Evolutionary conservation across 345 rosid genomes (phyloP).

Genomic region (Eucalyptus pauciflora): DNA sequence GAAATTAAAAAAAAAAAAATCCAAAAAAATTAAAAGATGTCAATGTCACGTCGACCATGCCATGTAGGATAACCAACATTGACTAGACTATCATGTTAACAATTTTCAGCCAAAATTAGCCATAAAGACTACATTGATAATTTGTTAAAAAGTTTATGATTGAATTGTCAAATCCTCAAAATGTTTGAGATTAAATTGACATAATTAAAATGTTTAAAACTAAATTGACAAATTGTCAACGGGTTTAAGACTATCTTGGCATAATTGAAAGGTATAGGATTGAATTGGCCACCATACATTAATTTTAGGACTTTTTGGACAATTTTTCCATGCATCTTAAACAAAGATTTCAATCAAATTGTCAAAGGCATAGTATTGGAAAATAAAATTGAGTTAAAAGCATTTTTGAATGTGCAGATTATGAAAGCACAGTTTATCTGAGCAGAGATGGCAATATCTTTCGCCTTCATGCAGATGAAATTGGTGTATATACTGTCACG

Average conservation of each 20-base stretch:
- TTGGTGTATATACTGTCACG: background rate
- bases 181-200: too few relatives aligned
- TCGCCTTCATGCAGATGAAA: background rate
- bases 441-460: background rate
- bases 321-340: too few relatives aligned
- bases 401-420: background rate
- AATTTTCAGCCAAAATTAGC: fast-evolving
- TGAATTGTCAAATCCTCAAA: too few relatives aligned
- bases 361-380: background rate
- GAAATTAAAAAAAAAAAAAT: too few relatives aligned
- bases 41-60: fast-evolving
- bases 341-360: background rate
- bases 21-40: fast-evolving
- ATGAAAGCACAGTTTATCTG: background rate
- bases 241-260: too few relatives aligned
- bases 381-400: background rate
- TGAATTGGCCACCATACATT: fast-evolving
- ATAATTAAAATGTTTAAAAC: too few relatives aligned
- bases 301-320: too few relatives aligned
- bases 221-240: too few relatives aligned
- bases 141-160: too few relatives aligned
- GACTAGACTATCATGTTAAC: fast-evolving
- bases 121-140: fast-evolving
- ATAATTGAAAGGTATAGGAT: too few relatives aligned
- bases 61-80: too few relatives aligned